Evolutionary conservation across 176 grass and related monocot genomes (phyloP).

Genomic region (Rhynchospora tenuis): DNA sequence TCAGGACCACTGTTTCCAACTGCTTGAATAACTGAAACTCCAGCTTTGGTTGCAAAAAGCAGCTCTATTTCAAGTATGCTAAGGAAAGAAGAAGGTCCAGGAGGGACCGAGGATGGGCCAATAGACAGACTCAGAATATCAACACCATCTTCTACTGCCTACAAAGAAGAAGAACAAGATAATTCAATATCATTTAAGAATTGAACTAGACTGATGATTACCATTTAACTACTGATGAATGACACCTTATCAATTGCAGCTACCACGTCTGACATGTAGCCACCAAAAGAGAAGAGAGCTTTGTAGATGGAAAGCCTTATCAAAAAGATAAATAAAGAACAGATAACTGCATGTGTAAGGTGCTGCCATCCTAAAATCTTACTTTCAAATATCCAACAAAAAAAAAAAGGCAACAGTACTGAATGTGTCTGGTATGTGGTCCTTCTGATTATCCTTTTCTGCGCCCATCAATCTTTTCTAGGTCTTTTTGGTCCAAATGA

Average conservation of each 20-base stretch:
- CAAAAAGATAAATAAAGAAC: slow-evolving; percentile 16
- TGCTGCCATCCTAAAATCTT: not conserved
- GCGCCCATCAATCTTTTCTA: not conserved
- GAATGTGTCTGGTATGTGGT: not conserved
- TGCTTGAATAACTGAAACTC: slow-evolving; percentile 80
- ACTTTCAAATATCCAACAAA: not conserved
- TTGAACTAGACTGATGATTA: slow-evolving; percentile 19
- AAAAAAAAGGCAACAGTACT: not conserved
- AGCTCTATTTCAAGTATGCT: slow-evolving; percentile 82
- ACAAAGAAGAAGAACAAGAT: slow-evolving; percentile 7
- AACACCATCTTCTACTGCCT: slow-evolving; percentile 93
- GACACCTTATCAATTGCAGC: slow-evolving; percentile 79
- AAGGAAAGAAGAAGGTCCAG: slow-evolving; percentile 66
- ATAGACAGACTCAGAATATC: slow-evolving; percentile 81
- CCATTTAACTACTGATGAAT: not conserved
- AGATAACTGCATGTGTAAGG: not conserved
- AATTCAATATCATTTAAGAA: not conserved
- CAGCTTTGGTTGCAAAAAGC: slow-evolving; percentile 81
- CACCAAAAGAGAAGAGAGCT: slow-evolving; percentile 84
- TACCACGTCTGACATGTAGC: slow-evolving; percentile 91
- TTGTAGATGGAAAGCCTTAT: slow-evolving; percentile 84
- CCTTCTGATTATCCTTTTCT: not conserved
- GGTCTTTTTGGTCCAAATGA: not conserved
- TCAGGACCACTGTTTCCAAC: slow-evolving; percentile 74
- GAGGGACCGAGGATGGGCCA: slow-evolving; percentile 47